Base-by-base conservation (phyloP, 1,284 basidiomycete genomes). In the Singerocomus inundabilis region DNA sequence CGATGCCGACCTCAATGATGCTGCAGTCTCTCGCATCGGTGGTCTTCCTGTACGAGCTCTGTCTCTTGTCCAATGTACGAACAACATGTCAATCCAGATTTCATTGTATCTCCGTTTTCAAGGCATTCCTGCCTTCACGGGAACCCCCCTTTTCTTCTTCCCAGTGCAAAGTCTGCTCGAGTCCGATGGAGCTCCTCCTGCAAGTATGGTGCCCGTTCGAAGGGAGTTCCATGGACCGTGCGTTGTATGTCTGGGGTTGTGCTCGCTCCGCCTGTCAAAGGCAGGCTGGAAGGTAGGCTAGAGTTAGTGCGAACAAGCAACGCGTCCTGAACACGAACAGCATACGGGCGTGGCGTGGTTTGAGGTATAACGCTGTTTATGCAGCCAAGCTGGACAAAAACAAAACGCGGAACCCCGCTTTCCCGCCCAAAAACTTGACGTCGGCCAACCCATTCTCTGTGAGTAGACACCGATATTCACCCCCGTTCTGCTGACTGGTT, bases 201-300 rank as follows among this genome's bases (percentile, higher is more conserved):
- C 89, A 93, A 58, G 77, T 93, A 59, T 92, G 89, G 87, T 92
- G 88, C 66, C 91, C 91, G 0, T 82, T 92, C 57, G 86, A 91
- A 62, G 74, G 83, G 33, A 93, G 88, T 57, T 79, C 84, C 8
- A 84, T 85, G 76, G 90, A 93, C 62, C 77, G 91, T 44, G 85
- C 82, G 2, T 68, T 92, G 45, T 91, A 91, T 61, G 74, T 91
- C 16, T 93, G 89, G 84, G 89, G 80, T 12, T 93, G 90, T 59
- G 72, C 85, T 4, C 74, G 76, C 25, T 69, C 77, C 6, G 64
- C 71, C 18, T 93, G 90, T 69, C 89, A 93, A 63, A 74, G 77
- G 51, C 83, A 85, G 66, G 71, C 76, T 28, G 88, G 87, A 59
- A 84, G 84, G 85, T 86, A 73, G 70, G 85, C 74, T 41, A 48